Percentiles rank a stretch among this genome's conserved stretches.
These are phyloP conservation scores for Alternaria conjuncta DNA, from an alignment of 2,329 filamentous ascomycete species.

Conservation along the genomic window DNA sequence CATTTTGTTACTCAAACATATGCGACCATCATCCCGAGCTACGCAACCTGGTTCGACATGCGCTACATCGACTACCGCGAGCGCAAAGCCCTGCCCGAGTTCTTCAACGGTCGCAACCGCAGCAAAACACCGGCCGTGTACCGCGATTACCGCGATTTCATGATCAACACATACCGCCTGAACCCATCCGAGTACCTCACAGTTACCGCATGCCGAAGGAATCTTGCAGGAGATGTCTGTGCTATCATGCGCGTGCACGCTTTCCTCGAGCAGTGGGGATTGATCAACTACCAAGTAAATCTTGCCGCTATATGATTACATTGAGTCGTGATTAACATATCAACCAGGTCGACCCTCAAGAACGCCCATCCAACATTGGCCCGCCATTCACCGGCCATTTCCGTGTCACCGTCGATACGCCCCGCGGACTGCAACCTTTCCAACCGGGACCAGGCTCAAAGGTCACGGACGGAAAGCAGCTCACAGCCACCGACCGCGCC, in stretches of 20 bases:
- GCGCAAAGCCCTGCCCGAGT: slow-evolving; percentile 93
- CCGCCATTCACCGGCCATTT: slow-evolving; percentile 98
- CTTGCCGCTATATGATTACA: not conserved
- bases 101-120: slow-evolving; percentile 97
- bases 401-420: slow-evolving; percentile 93
- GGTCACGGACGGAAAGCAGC: slow-evolving; percentile 65
- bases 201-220: slow-evolving; percentile 92
- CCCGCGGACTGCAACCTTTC: slow-evolving; percentile 91
- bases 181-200: slow-evolving; percentile 97
- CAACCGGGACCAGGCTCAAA: slow-evolving; percentile 82
- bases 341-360: slow-evolving; percentile 90
- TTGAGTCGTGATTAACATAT: slow-evolving; percentile 3
- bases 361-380: slow-evolving; percentile 91
- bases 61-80: slow-evolving; percentile 88
- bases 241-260: slow-evolving; percentile 99
- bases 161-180: slow-evolving; percentile 98
- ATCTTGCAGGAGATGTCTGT: slow-evolving; percentile 95
- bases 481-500: slow-evolving; percentile 72
- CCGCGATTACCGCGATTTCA: slow-evolving; percentile 99
- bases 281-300: slow-evolving; percentile 96
- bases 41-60: slow-evolving; percentile 99
- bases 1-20: slow-evolving; percentile 94
- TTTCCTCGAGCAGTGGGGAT: slow-evolving; percentile 96
- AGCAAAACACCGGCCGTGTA: slow-evolving; percentile 98
- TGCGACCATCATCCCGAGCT: slow-evolving; percentile 94